These are phyloP conservation scores for Lunasporangiospora selenospora DNA, from an alignment of 192 early-diverging fungal species.

Conservation along the genomic window DNA sequence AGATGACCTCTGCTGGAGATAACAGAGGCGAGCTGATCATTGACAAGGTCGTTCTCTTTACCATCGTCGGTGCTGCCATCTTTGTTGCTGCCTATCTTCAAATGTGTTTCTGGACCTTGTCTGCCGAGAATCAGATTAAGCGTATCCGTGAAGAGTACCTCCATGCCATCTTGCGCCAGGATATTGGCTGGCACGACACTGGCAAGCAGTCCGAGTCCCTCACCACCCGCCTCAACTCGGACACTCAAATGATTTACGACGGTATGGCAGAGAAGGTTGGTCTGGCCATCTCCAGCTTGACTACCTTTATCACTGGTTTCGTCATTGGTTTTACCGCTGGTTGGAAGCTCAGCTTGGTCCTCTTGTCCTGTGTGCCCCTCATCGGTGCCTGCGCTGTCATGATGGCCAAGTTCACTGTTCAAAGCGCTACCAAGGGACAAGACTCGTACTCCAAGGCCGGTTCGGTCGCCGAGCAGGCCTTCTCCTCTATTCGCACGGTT, in stretches of 20 bases:
- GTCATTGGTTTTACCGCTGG: constrained; percentile 81
- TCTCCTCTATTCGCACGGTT: constrained; percentile 86
- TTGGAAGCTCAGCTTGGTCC: constrained; percentile 85
- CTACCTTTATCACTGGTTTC: constrained; percentile 76
- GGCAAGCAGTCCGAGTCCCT: constrained; percentile 78
- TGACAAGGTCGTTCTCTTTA: constrained; percentile 16
- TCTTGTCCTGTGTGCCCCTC: constrained; percentile 78
- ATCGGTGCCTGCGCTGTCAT: constrained; percentile 53
- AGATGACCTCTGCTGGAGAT: neutral
- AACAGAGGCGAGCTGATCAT: neutral
- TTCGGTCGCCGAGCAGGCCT: constrained; percentile 82
- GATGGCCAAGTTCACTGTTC: constrained; percentile 56
- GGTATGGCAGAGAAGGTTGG: constrained; percentile 87
- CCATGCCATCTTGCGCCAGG: constrained; percentile 80
- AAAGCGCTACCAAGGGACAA: constrained; percentile 51
- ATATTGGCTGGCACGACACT: constrained; percentile 90
- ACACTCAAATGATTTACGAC: constrained; percentile 91
- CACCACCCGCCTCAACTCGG: constrained; percentile 85
- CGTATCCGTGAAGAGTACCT: constrained; percentile 79
- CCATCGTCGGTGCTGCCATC: constrained; percentile 58
- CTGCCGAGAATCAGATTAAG: constrained; percentile 62
- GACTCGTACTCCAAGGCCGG: constrained; percentile 84
- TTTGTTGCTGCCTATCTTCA: constrained; percentile 64
- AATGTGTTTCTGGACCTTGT: constrained; percentile 68
- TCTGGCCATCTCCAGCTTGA: constrained; percentile 70